Percentiles rank a stretch among this genome's conserved stretches.
Evolutionary conservation across 2,329 filamentous ascomycete genomes (phyloP).

Genomic region (Talaromyces marneffei): DNA sequence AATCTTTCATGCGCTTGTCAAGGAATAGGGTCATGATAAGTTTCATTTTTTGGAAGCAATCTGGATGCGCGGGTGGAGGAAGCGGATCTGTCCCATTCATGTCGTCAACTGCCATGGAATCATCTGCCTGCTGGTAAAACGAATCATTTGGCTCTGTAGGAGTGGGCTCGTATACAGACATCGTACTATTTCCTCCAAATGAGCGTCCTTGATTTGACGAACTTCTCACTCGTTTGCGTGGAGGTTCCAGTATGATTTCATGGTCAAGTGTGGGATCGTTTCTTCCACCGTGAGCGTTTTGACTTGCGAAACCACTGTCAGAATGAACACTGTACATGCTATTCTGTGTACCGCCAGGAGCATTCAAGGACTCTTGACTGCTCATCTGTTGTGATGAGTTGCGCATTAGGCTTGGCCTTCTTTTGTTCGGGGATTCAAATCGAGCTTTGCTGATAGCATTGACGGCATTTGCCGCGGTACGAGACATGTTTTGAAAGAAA

Average conservation of each 20-base stretch:
- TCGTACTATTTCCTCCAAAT: conserved; percentile 30
- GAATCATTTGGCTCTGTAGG: conserved; percentile 44
- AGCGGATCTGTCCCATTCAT: conserved; percentile 36
- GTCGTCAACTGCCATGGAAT: conserved; percentile 26
- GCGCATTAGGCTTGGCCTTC: conserved; percentile 63
- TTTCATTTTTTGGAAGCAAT: conserved; percentile 73
- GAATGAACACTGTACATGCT: conserved; percentile 64
- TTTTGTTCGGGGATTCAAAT: conserved; percentile 75
- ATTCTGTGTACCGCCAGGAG: conserved; percentile 72
- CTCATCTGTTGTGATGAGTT: conserved; percentile 53
- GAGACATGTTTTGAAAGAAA: conserved; percentile 96
- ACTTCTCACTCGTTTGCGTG: conserved; percentile 66
- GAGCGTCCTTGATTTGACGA: conserved; percentile 46
- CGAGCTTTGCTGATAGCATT: conserved; percentile 95
- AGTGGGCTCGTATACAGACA: conserved; percentile 38
- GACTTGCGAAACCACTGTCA: conserved; percentile 63
- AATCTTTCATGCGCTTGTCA: conserved; percentile 65
- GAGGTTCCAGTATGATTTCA: conserved; percentile 64
- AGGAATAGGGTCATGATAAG: conserved; percentile 78
- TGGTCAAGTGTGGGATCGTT: conserved; percentile 45
- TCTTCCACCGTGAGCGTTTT: conserved; percentile 45
- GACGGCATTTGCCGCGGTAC: conserved; percentile 84
- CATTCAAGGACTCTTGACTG: conserved; percentile 60
- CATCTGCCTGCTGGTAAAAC: conserved; percentile 40
- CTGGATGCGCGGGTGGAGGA: conserved; percentile 52